Conservation (phyloP, 805 yeast genomes). For the Yamadazyma paraphyllophila region DNA sequence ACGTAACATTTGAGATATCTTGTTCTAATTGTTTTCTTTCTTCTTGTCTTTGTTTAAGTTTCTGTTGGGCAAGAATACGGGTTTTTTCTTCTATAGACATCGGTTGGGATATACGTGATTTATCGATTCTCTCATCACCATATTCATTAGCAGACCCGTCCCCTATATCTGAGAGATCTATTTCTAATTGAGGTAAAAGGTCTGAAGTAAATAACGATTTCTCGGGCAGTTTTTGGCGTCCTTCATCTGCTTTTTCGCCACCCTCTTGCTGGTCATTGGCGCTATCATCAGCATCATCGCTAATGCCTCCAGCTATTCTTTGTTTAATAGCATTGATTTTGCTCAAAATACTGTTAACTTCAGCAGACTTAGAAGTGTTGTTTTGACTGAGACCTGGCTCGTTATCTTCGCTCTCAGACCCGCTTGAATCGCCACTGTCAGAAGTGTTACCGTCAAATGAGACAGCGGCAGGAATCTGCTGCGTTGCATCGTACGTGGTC, state of each 20-base stretch:
- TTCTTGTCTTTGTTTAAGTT: slow-evolving; percentile 18
- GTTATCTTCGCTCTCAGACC: too few species aligned
- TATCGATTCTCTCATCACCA: neutral
- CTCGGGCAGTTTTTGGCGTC: neutral
- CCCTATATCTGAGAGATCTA: slow-evolving; percentile 7
- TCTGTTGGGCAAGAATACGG: slow-evolving; percentile 19
- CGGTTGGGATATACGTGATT: neutral
- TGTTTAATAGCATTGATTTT: slow-evolving; percentile 26
- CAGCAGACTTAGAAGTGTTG: too few species aligned
- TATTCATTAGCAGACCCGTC: too few species aligned
- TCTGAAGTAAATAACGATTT: neutral
- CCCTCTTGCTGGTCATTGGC: neutral
- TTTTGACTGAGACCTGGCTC: too few species aligned
- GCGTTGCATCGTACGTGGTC: slow-evolving; percentile 3
- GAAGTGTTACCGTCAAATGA: too few species aligned
- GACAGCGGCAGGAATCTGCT: too few species aligned
- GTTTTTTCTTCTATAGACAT: slow-evolving; percentile 15
- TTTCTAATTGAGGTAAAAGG: slow-evolving; percentile 35
- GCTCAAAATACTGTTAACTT: slow-evolving; percentile 14
- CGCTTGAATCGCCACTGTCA: too few species aligned
- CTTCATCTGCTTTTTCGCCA: neutral
- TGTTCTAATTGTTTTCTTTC: slow-evolving; percentile 22
- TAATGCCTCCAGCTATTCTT: slow-evolving; percentile 15
- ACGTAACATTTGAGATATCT: slow-evolving; percentile 30
- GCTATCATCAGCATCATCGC: neutral